Conservation (phyloP, 2,329 filamentous ascomycete species). For the Penicillium sp. region DNA sequence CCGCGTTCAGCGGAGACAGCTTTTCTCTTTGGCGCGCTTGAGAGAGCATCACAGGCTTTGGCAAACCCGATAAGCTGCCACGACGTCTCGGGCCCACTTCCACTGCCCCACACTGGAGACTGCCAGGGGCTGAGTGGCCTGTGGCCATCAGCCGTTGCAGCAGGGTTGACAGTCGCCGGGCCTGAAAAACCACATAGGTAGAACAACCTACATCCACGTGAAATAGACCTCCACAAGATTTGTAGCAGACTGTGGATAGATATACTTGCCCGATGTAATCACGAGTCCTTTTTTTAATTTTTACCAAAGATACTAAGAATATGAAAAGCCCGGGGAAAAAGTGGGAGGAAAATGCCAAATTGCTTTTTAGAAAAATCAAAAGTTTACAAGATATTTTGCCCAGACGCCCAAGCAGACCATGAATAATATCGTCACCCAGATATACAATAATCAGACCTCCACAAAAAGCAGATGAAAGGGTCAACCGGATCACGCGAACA, state of each 20-base stretch:
- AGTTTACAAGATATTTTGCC: constrained; percentile 20
- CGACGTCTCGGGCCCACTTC: constrained; percentile 9
- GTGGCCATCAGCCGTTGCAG: background rate
- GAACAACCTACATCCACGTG: too few species aligned
- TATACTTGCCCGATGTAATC: background rate
- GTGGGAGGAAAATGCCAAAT: constrained; percentile 5
- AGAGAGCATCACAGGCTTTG: too few species aligned
- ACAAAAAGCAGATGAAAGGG: constrained; percentile 20
- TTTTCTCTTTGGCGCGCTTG: too few species aligned
- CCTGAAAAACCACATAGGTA: too few species aligned
- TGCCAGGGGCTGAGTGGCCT: background rate
- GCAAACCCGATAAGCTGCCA: constrained; percentile 8
- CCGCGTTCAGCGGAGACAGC: too few species aligned
- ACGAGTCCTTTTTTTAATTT: too few species aligned
- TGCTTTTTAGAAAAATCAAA: constrained; percentile 18
- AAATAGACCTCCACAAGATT: too few species aligned
- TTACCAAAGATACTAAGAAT: background rate
- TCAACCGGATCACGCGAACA: constrained; percentile 54
- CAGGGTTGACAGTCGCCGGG: background rate
- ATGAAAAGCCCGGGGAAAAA: background rate
- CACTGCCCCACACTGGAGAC: constrained; percentile 7
- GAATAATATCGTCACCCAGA: constrained; percentile 29
- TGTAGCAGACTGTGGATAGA: too few species aligned
- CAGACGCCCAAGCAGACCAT: constrained; percentile 32
- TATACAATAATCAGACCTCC: constrained; percentile 24